phyloP scores from a whole-genome alignment of 2,329 filamentous ascomycete genomes.

The Ceratocystis ficicola region DNA sequence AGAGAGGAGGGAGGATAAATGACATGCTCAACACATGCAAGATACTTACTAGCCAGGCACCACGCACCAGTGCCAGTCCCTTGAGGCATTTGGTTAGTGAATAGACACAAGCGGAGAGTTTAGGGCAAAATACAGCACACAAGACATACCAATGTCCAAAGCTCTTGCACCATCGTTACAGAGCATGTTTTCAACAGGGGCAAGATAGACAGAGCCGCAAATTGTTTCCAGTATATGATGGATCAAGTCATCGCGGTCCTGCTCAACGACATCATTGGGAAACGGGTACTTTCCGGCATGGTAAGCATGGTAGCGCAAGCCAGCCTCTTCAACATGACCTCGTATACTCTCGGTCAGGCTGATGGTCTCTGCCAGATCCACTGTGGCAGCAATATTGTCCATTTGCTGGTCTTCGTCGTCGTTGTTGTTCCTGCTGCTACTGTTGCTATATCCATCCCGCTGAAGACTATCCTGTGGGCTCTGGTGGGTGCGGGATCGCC shows the following conservation, averaged over 20 bases:
- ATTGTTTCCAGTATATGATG: conserved; percentile 33
- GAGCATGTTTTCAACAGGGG: conserved; percentile 34
- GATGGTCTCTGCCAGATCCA: conserved; percentile 27
- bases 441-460: background rate
- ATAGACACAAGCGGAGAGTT: conserved; percentile 36
- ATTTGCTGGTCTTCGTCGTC: background rate
- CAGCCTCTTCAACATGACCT: conserved; percentile 34
- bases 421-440: background rate
- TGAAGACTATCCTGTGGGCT: conserved; percentile 7
- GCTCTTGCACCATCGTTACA: conserved; percentile 32
- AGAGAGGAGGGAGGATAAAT: background rate
- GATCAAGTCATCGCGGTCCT: conserved; percentile 34
- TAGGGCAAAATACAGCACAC: conserved; percentile 27
- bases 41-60: conserved; percentile 38
- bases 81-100: conserved; percentile 24
- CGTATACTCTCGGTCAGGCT: conserved; percentile 35
- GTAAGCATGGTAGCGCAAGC: conserved; percentile 35
- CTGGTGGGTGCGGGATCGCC: conserved; percentile 10
- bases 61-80: conserved; percentile 42
- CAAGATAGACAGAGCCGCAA: conserved; percentile 33
- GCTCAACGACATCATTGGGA: conserved; percentile 35
- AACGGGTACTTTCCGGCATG: conserved; percentile 33
- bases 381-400: background rate
- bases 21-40: background rate
- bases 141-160: conserved; percentile 36